These are phyloP conservation scores for Neospora caninum DNA, from an alignment of 169 alveolate species.

Conservation along the genomic window DNA sequence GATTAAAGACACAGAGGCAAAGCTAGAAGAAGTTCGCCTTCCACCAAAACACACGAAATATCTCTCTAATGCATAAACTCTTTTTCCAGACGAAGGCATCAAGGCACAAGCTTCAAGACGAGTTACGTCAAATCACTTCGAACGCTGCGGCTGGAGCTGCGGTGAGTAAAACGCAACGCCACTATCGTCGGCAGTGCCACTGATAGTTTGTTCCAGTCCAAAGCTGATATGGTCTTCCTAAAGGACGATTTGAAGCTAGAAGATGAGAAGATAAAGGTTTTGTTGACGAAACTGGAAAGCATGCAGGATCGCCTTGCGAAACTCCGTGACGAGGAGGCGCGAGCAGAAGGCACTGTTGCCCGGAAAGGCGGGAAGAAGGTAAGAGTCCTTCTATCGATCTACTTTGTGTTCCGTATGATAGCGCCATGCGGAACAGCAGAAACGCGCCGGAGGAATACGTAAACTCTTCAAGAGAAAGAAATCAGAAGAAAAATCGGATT, in stretches of 20 bases:
- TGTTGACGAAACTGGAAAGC: conserved; percentile 29
- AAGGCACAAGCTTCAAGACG: conserved; percentile 55
- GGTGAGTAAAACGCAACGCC: conserved; percentile 9
- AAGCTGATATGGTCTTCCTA: conserved; percentile 54
- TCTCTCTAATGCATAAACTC: background rate
- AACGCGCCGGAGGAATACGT: background rate
- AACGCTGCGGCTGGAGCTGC: conserved; percentile 48
- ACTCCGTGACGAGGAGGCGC: conserved; percentile 1
- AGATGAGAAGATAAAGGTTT: conserved; percentile 45
- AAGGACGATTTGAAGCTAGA: conserved; percentile 44
- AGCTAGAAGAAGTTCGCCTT: conserved; percentile 30
- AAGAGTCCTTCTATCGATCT: background rate
- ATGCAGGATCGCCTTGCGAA: conserved; percentile 44
- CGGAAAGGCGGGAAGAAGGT: background rate
- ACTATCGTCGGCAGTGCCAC: background rate
- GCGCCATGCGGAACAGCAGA: background rate
- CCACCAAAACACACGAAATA: background rate
- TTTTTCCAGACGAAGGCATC: conserved; percentile 52
- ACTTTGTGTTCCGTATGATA: background rate
- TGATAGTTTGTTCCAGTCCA: background rate
- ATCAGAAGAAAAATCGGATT: background rate
- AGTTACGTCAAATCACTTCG: conserved; percentile 58
- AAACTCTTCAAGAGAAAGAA: background rate
- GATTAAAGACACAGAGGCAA: conserved; percentile 45
- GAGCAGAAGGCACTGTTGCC: background rate